Evolutionary conservation across 2,329 filamentous ascomycete species (phyloP).

Genomic region (Gaeumannomyces tritici): DNA sequence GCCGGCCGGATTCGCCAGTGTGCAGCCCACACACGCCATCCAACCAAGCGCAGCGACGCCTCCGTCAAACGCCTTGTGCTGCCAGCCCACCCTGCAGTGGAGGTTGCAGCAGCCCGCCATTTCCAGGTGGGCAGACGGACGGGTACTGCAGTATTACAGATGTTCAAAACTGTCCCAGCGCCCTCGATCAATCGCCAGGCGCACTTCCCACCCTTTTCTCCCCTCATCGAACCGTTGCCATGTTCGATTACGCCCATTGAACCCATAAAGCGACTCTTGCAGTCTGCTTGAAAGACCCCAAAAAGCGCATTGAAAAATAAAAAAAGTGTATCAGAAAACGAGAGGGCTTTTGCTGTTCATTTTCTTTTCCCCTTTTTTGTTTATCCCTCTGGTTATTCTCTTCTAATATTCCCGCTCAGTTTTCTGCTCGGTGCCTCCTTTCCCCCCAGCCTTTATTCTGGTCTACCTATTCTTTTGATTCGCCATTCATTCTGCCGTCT

Average conservation of each 20-base stretch:
- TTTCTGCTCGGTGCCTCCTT: slow-evolving; percentile 23
- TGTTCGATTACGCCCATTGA: slow-evolving; percentile 46
- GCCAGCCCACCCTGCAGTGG: background rate
- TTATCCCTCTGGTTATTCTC: slow-evolving; percentile 9
- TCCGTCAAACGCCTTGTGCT: background rate
- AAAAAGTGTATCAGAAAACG: slow-evolving; percentile 7
- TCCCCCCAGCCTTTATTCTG: slow-evolving; percentile 6
- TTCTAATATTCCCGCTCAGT: slow-evolving; percentile 8
- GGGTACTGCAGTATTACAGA: background rate
- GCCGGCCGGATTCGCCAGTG: background rate
- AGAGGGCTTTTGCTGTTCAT: slow-evolving; percentile 3
- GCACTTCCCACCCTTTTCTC: slow-evolving; percentile 20
- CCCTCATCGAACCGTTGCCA: slow-evolving; percentile 41
- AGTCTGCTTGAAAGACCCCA: slow-evolving; percentile 36
- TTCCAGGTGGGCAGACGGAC: background rate
- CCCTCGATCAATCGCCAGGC: slow-evolving; percentile 15
- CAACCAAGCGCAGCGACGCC: background rate
- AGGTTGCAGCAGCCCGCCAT: background rate
- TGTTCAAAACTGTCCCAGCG: slow-evolving; percentile 24
- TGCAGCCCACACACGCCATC: background rate
- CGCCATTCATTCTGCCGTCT: background rate
- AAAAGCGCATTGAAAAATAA: background rate
- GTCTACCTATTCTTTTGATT: background rate
- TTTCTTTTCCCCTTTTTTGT: background rate
- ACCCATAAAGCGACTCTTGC: slow-evolving; percentile 41